Base-by-base conservation (phyloP, 2,329 filamentous ascomycete species). In the Trichoderma sp. region DNA sequence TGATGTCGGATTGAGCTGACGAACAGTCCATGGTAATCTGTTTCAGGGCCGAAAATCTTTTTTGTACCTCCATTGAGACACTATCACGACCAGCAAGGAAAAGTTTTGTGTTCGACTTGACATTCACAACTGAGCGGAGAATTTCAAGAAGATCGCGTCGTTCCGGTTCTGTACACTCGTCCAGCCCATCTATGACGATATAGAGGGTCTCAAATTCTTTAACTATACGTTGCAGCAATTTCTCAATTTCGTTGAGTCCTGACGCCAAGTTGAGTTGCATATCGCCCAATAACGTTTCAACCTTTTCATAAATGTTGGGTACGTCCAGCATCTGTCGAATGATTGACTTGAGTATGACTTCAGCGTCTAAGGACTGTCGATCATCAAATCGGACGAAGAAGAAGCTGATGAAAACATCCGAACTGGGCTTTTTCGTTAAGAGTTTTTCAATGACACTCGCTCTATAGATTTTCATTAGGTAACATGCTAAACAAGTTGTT, bases 131-230 rank as follows among this genome's bases (percentile, higher is more conserved):
- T 7, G 43, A 68, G 8, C 60, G 51, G 9, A 76, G 34, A 1
- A 0, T 15, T 0, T 61, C 1, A 12, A 75, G 12, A 12, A 76
- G 62, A 6, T 32, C 30, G 3, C n/a, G 32, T 51, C 76, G 76
- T 28, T 81, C 75, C 12, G 47, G 53, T 9, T 72, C 72, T 26
- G 77, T 74, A 57, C 75, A 80, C 73, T 82, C 80, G 70, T 82
- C 80, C 3, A 82, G 24, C 2, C 75, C 79, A 74, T 82, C 81
- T 36, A 82, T 76, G 2, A 81, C 66, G 18, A 82, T 75, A 28
- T 75, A 80, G 26, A 70, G n/a, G n/a, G n/a, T n/a, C n/a, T n/a
- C n/a, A n/a, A n/a, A n/a, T n/a, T n/a, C n/a, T n/a, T n/a, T n/a
- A n/a, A n/a, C n/a, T n/a, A n/a, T n/a, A n/a, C n/a, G n/a, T n/a